A percentile compares a stretch with the other conserved stretches of the same genome.
These are phyloP conservation scores for Chytriomyces confervae DNA, from an alignment of 192 early-diverging fungal genomes.

Conservation along the genomic window DNA sequence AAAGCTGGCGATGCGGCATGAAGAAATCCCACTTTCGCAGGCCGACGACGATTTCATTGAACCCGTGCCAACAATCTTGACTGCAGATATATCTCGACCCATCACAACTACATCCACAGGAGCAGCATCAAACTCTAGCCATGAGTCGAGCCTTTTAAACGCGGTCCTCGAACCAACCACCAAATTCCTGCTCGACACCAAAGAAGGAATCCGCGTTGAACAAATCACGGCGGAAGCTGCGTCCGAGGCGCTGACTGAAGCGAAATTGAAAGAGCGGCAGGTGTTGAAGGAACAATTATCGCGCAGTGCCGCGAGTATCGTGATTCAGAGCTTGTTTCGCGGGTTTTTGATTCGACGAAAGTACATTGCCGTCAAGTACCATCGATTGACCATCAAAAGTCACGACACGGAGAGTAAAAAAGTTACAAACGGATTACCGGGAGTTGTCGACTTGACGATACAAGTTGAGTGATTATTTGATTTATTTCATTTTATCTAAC, in stretches of 20 bases:
- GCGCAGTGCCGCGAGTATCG: constrained; percentile 50
- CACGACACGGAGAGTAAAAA: constrained; percentile 27
- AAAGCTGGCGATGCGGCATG: constrained; percentile 34
- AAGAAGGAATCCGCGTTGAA: constrained; percentile 31
- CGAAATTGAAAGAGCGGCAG: constrained; percentile 33
- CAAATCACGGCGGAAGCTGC: neutral
- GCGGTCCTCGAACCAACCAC: constrained; percentile 28
- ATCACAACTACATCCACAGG: neutral
- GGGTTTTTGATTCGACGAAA: constrained; percentile 51
- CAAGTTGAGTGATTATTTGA: constrained; percentile 39
- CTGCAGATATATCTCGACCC: neutral
- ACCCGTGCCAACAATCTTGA: too few species aligned
- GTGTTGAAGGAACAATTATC: constrained; percentile 52
- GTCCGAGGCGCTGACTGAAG: constrained; percentile 18
- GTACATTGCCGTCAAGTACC: constrained; percentile 48
- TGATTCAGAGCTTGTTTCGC: constrained; percentile 49
- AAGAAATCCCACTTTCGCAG: constrained; percentile 19
- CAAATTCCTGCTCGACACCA: constrained; percentile 26
- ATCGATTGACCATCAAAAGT: constrained; percentile 41
- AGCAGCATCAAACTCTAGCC: neutral
- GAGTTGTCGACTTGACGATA: constrained; percentile 42
- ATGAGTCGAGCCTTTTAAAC: neutral
- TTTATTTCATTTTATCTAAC: constrained; percentile 4
- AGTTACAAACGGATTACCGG: constrained; percentile 37
- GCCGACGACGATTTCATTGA: neutral